A percentile compares a stretch with the other conserved stretches of the same genome.
Conservation (phyloP, 768 basidiomycete species). For the Lactarius deliciosus region DNA sequence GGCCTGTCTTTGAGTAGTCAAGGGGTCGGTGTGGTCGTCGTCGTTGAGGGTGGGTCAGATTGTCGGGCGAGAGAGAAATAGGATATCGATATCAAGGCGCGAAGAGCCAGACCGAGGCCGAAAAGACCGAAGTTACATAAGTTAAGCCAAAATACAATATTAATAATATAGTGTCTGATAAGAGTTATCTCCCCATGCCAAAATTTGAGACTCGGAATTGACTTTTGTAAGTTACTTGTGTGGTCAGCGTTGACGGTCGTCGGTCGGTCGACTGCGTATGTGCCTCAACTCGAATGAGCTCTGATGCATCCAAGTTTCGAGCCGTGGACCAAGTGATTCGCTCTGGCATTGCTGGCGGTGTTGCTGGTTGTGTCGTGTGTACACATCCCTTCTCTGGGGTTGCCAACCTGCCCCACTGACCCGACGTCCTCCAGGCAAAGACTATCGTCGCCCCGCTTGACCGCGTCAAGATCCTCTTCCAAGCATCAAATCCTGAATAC, state of each 20-base stretch:
- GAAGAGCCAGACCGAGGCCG: too few species aligned
- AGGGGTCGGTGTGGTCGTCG: too few species aligned
- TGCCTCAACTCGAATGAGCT: conserved; percentile 50
- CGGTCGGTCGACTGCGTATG: conserved; percentile 19
- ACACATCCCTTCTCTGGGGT: conserved; percentile 16
- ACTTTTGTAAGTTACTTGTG: neutral
- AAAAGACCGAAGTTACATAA: too few species aligned
- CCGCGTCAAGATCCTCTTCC: conserved; percentile 97
- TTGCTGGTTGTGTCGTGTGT: conserved; percentile 91
- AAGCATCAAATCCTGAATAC: conserved; percentile 94
- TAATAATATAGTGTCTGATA: neutral
- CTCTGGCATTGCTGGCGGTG: conserved; percentile 88
- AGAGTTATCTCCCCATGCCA: neutral
- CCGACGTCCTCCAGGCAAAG: conserved; percentile 64
- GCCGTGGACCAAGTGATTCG: conserved; percentile 51
- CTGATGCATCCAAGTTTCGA: conserved; percentile 44
- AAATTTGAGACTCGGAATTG: neutral
- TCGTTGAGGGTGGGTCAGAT: too few species aligned
- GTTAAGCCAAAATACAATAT: too few species aligned
- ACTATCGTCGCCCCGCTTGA: conserved; percentile 95
- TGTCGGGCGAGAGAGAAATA: too few species aligned
- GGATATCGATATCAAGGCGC: too few species aligned
- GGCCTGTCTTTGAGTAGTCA: too few species aligned
- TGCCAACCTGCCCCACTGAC: conserved; percentile 6
- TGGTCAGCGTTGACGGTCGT: too few species aligned